Evolutionary conservation across 805 yeast genomes (phyloP).

Genomic region (Yarrowia osloensis): DNA sequence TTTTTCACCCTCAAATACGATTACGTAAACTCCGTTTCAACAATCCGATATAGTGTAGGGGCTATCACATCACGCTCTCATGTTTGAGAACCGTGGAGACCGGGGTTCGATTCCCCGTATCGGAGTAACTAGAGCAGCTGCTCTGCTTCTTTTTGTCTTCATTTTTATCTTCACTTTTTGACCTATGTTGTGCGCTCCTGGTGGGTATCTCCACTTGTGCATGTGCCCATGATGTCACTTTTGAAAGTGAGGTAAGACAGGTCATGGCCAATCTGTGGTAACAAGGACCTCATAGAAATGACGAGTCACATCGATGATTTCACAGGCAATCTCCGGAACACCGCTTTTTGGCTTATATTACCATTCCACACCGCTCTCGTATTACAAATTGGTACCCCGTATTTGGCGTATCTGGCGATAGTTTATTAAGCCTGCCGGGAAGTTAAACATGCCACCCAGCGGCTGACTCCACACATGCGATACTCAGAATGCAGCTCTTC

Average conservation of each 20-base stretch:
- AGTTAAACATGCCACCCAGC: not conserved
- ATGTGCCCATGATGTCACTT: not conserved
- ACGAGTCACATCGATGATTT: too few relatives aligned
- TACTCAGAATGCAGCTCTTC: constrained; percentile 20
- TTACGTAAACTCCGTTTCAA: not conserved
- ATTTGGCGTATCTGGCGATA: not conserved
- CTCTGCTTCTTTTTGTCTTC: not conserved
- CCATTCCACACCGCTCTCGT: too few relatives aligned
- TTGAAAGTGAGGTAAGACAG: too few relatives aligned
- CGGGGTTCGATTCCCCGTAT: constrained; percentile 30
- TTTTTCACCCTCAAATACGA: not conserved
- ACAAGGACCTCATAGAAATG: too few relatives aligned
- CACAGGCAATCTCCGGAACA: too few relatives aligned
- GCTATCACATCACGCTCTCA: constrained; percentile 30
- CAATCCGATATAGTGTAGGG: constrained; percentile 29
- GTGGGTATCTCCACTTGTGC: not conserved
- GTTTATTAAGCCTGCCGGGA: not conserved
- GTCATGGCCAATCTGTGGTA: too few relatives aligned
- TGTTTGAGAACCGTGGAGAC: constrained; percentile 26
- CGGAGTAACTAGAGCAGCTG: not conserved
- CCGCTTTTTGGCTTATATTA: too few relatives aligned
- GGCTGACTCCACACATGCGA: not conserved
- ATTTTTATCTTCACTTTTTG: not conserved
- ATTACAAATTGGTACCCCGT: not conserved
- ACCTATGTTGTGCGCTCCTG: not conserved